phyloP scores from a whole-genome alignment of 2,329 filamentous ascomycete genomes.

The Penicillium sp. region DNA sequence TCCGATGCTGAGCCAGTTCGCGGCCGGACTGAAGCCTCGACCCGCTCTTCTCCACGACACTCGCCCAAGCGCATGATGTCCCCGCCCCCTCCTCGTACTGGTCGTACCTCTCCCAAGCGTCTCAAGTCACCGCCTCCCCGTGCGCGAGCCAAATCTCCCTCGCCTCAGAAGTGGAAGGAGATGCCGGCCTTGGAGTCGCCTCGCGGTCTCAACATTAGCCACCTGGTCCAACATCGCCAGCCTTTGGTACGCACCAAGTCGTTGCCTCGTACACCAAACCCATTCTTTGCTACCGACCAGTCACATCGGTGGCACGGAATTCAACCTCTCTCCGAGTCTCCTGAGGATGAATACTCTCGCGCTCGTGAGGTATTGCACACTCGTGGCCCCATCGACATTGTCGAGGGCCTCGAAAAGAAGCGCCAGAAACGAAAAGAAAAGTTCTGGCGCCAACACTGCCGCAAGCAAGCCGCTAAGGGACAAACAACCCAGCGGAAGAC shows the following conservation, averaged over 20 bases:
- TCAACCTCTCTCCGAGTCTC: conserved; percentile 36
- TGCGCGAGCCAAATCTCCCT: conserved; percentile 42
- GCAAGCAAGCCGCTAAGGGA: conserved; percentile 68
- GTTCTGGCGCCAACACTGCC: conserved; percentile 84
- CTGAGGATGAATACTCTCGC: conserved; percentile 35
- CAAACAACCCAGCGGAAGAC: conserved; percentile 64
- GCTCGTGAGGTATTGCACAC: conserved; percentile 61
- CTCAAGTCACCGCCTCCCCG: conserved; percentile 70
- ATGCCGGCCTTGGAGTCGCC: conserved; percentile 45
- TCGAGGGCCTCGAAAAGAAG: conserved; percentile 94
- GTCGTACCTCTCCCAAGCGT: conserved; percentile 62
- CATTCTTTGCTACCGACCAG: conserved; percentile 55
- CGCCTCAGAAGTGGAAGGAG: conserved; percentile 40
- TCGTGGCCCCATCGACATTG: conserved; percentile 94
- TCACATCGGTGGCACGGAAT: conserved; percentile 33
- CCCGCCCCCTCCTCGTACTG: conserved; percentile 52
- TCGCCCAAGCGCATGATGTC: conserved; percentile 66
- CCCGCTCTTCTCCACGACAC: conserved; percentile 53
- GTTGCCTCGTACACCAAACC: conserved; percentile 73
- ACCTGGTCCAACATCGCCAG: conserved; percentile 62
- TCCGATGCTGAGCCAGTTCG: conserved; percentile 54
- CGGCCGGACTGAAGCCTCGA: conserved; percentile 45
- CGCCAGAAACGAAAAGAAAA: conserved; percentile 91
- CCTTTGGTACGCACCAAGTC: conserved; percentile 79
- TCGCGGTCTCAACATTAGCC: conserved; percentile 53